Evolutionary conservation across 345 rosid species (phyloP).

Genomic region (Bruguiera parviflora): DNA sequence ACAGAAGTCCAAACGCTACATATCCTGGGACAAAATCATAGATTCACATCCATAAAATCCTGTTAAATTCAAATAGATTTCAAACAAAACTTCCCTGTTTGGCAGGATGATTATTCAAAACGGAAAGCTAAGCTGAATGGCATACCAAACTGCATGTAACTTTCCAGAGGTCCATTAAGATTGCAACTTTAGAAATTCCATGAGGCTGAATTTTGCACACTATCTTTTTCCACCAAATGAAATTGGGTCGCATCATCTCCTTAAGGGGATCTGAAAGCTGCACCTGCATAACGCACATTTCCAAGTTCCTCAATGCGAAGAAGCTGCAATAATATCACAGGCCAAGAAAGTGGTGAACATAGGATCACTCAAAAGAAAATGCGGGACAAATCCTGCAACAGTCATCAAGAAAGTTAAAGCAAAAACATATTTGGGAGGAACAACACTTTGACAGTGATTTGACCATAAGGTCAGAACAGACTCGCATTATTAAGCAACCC

Average conservation of each 20-base stretch:
- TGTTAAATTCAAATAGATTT: no score
- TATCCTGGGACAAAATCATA: no score
- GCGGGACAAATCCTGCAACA: background rate
- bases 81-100: conserved; percentile 5
- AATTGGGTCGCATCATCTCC: conserved; percentile 8
- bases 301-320: conserved; percentile 94
- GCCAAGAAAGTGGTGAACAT: background rate
- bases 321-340: conserved; percentile 52
- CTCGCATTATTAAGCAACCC: background rate
- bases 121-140: background rate
- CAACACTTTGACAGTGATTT: no score
- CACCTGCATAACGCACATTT: conserved; percentile 78
- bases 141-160: conserved; percentile 1
- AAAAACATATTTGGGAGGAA: no score
- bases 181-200: conserved; percentile 1
- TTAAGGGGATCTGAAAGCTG: conserved; percentile 84
- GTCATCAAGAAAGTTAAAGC: background rate
- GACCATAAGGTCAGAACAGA: no score
- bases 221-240: background rate
- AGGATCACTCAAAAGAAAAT: background rate
- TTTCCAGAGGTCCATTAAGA: background rate
- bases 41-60: no score
- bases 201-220: background rate
- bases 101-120: background rate
- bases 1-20: no score